phyloP scores from a whole-genome alignment of 176 grass and related monocot genomes.

The Lolium multiflorum region DNA sequence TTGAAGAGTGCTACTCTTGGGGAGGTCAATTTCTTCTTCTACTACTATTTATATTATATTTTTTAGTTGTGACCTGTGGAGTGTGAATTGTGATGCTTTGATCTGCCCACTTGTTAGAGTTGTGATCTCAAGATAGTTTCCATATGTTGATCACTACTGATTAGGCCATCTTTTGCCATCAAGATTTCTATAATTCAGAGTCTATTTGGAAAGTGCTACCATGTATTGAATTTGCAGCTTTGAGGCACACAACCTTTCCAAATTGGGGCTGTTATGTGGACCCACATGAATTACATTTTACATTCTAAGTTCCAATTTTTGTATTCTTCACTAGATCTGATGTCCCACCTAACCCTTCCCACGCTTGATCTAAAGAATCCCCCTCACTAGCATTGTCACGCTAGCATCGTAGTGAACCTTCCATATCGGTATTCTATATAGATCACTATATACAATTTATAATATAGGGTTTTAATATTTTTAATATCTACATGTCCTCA shows the following conservation, averaged over 20 bases:
- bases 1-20: background rate
- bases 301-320: background rate
- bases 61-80: background rate
- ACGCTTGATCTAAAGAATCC: background rate
- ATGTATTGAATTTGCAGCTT: slow-evolving; percentile 13
- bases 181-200: background rate
- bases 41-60: no score
- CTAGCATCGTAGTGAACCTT: background rate
- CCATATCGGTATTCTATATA: background rate
- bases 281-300: no score
- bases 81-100: background rate
- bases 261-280: background rate
- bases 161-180: slow-evolving; percentile 5
- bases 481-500: background rate
- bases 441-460: background rate
- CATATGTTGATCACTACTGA: background rate
- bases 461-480: background rate
- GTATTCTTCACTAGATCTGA: background rate
- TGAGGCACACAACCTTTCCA: background rate
- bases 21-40: background rate
- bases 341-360: background rate
- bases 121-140: slow-evolving; percentile 1
- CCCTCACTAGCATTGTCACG: background rate
- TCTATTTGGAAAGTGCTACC: background rate
- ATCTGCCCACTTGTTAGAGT: background rate